These are phyloP conservation scores for Cladophialophora chaetospira DNA, from an alignment of 2,329 filamentous ascomycete genomes.

Conservation along the genomic window DNA sequence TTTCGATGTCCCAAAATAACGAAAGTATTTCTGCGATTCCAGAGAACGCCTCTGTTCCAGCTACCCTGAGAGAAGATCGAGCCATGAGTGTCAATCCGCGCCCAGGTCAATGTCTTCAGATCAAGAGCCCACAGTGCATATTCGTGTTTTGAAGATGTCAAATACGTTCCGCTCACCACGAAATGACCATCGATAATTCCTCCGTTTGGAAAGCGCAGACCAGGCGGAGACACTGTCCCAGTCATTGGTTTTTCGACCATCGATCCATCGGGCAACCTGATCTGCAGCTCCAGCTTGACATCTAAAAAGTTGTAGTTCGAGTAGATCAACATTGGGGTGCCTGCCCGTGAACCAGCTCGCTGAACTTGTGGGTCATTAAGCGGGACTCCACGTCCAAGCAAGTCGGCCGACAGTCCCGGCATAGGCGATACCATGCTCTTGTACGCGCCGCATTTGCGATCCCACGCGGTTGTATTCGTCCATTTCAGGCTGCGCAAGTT, in stretches of 20 bases:
- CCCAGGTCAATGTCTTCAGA: constrained; percentile 85
- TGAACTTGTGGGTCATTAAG: constrained; percentile 23
- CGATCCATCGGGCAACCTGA: constrained; percentile 79
- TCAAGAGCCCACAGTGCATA: constrained; percentile 97
- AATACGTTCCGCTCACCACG: constrained; percentile 93
- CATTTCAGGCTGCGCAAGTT: constrained; percentile 93
- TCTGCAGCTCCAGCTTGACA: constrained; percentile 91
- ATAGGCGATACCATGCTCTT: constrained; percentile 91
- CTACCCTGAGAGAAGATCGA: constrained; percentile 95
- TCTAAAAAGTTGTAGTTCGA: constrained; percentile 99
- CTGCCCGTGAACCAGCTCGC: constrained; percentile 36
- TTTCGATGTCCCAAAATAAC: constrained; percentile 94
- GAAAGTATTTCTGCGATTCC: constrained; percentile 91
- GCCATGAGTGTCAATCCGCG: constrained; percentile 89
- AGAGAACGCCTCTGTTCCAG: constrained; percentile 94
- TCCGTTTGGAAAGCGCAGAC: constrained; percentile 91
- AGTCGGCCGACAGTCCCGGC: constrained; percentile 41
- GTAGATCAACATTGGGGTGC: constrained; percentile 85
- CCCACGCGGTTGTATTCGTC: constrained; percentile 84
- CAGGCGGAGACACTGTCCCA: constrained; percentile 82
- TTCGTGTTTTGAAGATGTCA: constrained; percentile 97
- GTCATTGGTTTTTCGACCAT: constrained; percentile 88
- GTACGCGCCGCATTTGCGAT: constrained; percentile 93
- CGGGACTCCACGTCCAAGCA: constrained; percentile 30
- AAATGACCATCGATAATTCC: constrained; percentile 95